Conservation (phyloP, 768 basidiomycete genomes). For the Favolaschia claudopus region DNA sequence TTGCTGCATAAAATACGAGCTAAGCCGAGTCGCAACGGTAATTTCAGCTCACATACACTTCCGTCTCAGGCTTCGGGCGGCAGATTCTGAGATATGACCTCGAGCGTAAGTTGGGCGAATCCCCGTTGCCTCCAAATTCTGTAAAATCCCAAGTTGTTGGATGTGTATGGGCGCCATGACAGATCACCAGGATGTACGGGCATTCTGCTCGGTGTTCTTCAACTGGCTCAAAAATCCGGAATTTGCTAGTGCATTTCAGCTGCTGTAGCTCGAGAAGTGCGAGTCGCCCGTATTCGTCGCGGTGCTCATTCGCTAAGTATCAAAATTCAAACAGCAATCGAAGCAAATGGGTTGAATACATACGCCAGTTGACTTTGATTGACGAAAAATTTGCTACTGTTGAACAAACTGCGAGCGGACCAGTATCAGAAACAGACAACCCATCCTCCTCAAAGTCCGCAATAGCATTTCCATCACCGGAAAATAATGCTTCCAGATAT, state of each 20-base stretch:
- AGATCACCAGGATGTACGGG: background rate
- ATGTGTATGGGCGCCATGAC: conserved; percentile 25
- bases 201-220: background rate
- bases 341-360: background rate
- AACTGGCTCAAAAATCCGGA: background rate
- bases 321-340: background rate
- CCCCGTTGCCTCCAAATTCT: background rate
- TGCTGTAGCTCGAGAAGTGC: background rate
- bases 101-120: background rate
- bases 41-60: background rate
- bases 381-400: background rate
- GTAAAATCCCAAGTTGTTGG: conserved; percentile 18
- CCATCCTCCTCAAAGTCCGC: background rate
- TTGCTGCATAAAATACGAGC: background rate
- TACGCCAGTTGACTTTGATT: background rate
- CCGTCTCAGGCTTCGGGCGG: background rate
- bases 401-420: background rate
- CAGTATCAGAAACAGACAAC: background rate
- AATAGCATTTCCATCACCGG: background rate
- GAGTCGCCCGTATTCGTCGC: background rate
- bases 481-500: background rate
- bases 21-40: background rate
- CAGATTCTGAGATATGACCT: background rate
- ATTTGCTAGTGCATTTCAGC: background rate
- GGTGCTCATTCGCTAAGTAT: background rate